phyloP scores from a whole-genome alignment of 345 rosid species.

The Euphorbia lathyris region DNA sequence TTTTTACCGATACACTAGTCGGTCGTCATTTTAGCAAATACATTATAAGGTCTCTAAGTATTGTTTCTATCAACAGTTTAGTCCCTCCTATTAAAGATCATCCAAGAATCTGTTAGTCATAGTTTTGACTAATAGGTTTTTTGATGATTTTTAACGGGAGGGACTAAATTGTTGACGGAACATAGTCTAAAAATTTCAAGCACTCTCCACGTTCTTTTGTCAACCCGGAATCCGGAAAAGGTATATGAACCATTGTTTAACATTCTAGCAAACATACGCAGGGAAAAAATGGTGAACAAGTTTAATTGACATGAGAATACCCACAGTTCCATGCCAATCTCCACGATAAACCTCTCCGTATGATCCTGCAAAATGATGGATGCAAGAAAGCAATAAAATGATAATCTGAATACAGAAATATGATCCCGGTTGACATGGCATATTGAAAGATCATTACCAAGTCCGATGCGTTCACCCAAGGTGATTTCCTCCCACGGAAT shows the following conservation, averaged over 20 bases:
- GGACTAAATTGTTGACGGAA: no score
- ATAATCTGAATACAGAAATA: slow-evolving; percentile 1
- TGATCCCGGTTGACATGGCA: slow-evolving; percentile 21
- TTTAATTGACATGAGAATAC: slow-evolving; percentile 32
- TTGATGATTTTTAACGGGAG: no score
- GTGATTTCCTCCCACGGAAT: slow-evolving; percentile 84
- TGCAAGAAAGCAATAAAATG: slow-evolving; percentile 14
- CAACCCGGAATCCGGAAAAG: no score
- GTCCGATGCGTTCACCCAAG: slow-evolving; percentile 94
- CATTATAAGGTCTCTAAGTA: no score
- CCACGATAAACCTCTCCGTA: slow-evolving; percentile 97
- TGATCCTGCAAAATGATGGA: slow-evolving; percentile 63
- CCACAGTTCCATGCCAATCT: slow-evolving; percentile 98
- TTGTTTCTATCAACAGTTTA: no score
- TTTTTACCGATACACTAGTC: no score
- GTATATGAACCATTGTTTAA: slow-evolving; percentile 7
- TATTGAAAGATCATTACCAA: slow-evolving; percentile 52
- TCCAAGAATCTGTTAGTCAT: no score
- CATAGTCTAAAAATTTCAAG: background rate
- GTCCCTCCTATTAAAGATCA: no score
- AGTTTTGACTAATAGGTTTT: no score
- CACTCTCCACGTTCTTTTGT: background rate
- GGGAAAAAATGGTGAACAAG: background rate
- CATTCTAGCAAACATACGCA: slow-evolving; percentile 4
- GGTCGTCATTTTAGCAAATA: no score